Percentiles rank a stretch among this genome's conserved stretches.
These are phyloP conservation scores for Saussurea involucrata DNA, from an alignment of 129 eudicot genomes.

Conservation along the genomic window DNA sequence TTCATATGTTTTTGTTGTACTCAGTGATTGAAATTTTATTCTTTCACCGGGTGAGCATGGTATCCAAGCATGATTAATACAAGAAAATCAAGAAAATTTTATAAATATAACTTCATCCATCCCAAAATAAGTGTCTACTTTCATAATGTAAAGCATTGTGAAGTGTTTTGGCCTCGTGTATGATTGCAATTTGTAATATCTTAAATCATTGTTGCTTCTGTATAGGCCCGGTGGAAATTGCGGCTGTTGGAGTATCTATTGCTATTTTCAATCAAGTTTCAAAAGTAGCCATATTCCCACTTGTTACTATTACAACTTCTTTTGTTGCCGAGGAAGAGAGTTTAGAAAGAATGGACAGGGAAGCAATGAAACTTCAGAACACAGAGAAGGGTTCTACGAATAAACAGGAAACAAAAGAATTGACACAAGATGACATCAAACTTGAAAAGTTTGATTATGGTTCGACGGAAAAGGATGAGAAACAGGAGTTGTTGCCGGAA, in stretches of 20 bases:
- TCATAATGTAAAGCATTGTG: background rate
- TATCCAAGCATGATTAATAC: background rate
- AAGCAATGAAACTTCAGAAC: conserved; percentile 11
- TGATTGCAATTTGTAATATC: background rate
- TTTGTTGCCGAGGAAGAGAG: conserved; percentile 96
- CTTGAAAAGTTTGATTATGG: conserved; percentile 37
- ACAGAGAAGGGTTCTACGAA: background rate
- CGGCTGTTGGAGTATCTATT: conserved; percentile 89
- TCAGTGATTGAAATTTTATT: background rate
- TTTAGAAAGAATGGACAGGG: conserved; percentile 31
- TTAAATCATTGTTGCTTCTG: background rate
- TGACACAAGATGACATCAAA: conserved; percentile 21
- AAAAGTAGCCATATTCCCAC: conserved; percentile 83
- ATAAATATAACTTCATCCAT: background rate
- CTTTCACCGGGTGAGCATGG: background rate
- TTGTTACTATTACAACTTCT: conserved; percentile 90
- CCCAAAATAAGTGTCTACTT: background rate
- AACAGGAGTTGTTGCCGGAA: conserved; percentile 19
- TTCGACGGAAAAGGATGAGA: background rate
- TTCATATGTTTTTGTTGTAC: background rate
- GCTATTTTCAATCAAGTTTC: conserved; percentile 93
- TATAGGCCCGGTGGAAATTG: conserved; percentile 77
- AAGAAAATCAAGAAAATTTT: background rate
- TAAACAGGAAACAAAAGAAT: conserved; percentile 19
- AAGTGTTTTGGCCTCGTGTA: background rate